These are phyloP conservation scores for Penicillium roqueforti DNA, from an alignment of 495 filamentous ascomycete genomes.

Conservation along the genomic window DNA sequence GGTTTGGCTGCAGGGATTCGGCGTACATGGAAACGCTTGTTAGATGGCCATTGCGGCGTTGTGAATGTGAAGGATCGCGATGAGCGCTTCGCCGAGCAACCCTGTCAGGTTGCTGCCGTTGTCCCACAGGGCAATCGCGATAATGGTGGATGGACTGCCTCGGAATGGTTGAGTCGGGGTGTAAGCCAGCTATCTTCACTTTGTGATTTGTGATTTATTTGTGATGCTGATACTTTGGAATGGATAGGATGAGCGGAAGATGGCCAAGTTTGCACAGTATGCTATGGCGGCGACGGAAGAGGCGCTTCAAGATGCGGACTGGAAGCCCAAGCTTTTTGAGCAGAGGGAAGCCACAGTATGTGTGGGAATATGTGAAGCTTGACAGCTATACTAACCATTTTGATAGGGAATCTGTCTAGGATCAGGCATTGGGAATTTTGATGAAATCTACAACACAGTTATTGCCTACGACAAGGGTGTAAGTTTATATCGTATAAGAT, in stretches of 20 bases:
- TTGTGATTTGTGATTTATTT: constrained; percentile 1
- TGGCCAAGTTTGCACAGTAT: constrained; percentile 91
- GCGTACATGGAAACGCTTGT: constrained; percentile 73
- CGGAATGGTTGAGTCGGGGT: constrained; percentile 68
- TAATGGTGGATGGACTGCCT: constrained; percentile 63
- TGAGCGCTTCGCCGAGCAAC: constrained; percentile 61
- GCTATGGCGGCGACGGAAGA: constrained; percentile 83
- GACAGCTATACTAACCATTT: constrained; percentile 2
- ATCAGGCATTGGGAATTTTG: constrained; percentile 93
- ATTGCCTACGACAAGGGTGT: constrained; percentile 72
- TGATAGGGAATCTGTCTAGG: constrained; percentile 78
- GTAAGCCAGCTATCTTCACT: constrained; percentile 26
- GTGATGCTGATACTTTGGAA: constrained; percentile 3
- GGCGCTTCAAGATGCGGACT: constrained; percentile 78
- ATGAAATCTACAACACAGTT: constrained; percentile 81
- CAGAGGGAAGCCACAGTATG: constrained; percentile 65
- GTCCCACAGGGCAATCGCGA: constrained; percentile 60
- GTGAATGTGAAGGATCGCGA: constrained; percentile 59
- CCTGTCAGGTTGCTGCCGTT: constrained; percentile 78
- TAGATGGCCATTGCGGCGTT: constrained; percentile 77
- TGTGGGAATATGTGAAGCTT: neutral
- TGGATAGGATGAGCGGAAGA: constrained; percentile 66
- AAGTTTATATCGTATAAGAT: constrained; percentile 21
- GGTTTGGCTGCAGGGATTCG: constrained; percentile 52
- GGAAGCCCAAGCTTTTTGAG: constrained; percentile 59